Conservation (phyloP, 2,329 filamentous ascomycete species). For the Hypoxylon sp. region DNA sequence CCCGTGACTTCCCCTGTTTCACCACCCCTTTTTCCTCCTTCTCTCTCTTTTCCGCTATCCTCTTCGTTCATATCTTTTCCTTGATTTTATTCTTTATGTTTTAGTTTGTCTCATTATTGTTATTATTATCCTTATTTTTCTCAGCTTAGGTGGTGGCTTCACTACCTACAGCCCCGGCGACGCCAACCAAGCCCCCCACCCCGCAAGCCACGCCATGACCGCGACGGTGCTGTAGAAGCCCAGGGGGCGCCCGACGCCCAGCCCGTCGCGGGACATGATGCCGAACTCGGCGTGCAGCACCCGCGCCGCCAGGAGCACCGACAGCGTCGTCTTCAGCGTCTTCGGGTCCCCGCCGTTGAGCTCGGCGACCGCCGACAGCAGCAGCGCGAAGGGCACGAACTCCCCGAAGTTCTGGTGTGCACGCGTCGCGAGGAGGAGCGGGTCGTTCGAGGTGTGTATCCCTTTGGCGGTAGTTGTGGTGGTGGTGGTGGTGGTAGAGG, state of each 20-base stretch:
- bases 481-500: neutral
- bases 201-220: constrained; percentile 16
- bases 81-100: no score
- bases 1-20: neutral
- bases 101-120: no score
- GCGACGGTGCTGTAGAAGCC: constrained; percentile 14
- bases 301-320: constrained; percentile 12
- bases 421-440: constrained; percentile 9
- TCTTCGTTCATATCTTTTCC: neutral
- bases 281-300: constrained; percentile 27
- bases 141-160: neutral
- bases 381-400: constrained; percentile 20
- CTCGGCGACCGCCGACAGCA: constrained; percentile 10
- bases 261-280: constrained; percentile 1
- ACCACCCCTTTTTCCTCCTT: neutral
- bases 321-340: neutral
- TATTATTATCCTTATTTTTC: no score
- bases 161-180: neutral
- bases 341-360: constrained; percentile 16
- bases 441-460: constrained; percentile 11
- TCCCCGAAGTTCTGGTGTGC: constrained; percentile 27
- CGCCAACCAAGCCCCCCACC: constrained; percentile 17
- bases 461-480: neutral
- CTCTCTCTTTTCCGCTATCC: neutral
- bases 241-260: constrained; percentile 2